Base-by-base conservation (phyloP, 768 basidiomycete genomes). In the Leucosporidium creatinivorum region DNA sequence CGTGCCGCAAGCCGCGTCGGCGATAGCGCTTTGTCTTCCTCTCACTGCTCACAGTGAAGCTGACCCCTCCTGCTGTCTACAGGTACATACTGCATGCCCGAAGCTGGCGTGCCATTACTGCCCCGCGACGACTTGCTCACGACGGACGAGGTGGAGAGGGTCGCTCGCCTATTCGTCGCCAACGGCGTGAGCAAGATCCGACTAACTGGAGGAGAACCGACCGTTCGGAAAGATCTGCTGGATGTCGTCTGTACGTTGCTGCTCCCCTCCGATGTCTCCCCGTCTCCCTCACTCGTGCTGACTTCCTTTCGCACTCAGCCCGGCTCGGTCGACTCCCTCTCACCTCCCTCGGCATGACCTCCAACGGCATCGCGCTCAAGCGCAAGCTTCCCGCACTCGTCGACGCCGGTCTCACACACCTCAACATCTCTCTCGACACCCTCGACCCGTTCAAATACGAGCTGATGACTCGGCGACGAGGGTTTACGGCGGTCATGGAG, bases 41-140 rank as follows among this genome's bases (percentile, higher is more conserved):
- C 54, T 55, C 58, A 2, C 18, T 36, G 4, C 19, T 52, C 58
- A 44, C 39, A 23, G 56, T 33, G 19, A 44, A 52, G 69, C 72
- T 72, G 23, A 47, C 26, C n/a, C 28, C 25, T 23, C 31, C 17
- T 44, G 30, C 3, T 7, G 8, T n/a, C 4, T 33, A 28, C 69
- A 93, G 89, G 90, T 73, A 91, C 91, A 74, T 93, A 93, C 76
- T 93, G 90, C 75, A 93, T 93, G 91, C 91, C 90, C 4, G 84
- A 82, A 61, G 85, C 88, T 75, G 89, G 90, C 39, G 80, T 92
- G 7, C 83, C 87, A 61, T 81, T 92, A 31, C 86, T 88, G 18
- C 91, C 89, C 3, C 79, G 80, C 44, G 80, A 81, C 15, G 82
- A 88, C 66, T 82, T 91, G 65, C 82, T 93, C 49, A 85, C 87